phyloP scores from a whole-genome alignment of 2,329 filamentous ascomycete species.

The Diatrype stigma region DNA sequence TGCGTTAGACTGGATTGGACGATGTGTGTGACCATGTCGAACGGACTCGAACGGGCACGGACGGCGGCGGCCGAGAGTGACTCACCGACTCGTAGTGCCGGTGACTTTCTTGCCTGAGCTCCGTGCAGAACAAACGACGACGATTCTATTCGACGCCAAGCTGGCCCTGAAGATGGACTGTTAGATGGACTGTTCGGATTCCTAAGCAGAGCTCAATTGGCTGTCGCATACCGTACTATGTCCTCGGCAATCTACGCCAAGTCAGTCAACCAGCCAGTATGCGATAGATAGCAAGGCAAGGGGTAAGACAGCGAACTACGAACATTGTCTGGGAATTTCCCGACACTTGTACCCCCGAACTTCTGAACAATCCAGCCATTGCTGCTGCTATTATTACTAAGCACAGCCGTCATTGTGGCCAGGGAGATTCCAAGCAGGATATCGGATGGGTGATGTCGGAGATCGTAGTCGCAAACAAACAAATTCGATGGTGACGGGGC shows the following conservation, averaged over 20 bases:
- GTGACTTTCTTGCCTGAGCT: slow-evolving; percentile 92
- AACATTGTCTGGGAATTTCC: slow-evolving; percentile 79
- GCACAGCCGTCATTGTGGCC: slow-evolving; percentile 11
- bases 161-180: slow-evolving; percentile 42
- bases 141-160: slow-evolving; percentile 68
- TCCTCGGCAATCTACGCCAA: slow-evolving; percentile 55
- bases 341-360: slow-evolving; percentile 91
- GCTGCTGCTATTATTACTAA: slow-evolving; percentile 25
- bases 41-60: not conserved
- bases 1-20: slow-evolving; percentile 11
- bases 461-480: not conserved
- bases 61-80: slow-evolving; percentile 23
- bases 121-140: slow-evolving; percentile 91
- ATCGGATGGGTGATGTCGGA: not conserved
- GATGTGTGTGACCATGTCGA: not conserved
- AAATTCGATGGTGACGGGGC: not conserved
- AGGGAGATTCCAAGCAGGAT: not conserved
- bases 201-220: slow-evolving; percentile 8
- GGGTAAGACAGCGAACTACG: slow-evolving; percentile 32
- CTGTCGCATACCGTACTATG: slow-evolving; percentile 56
- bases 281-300: slow-evolving; percentile 1
- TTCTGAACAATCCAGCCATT: slow-evolving; percentile 85
- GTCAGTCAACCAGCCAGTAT: slow-evolving; percentile 5
- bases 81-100: slow-evolving; percentile 91
- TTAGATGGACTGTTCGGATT: slow-evolving; percentile 8